phyloP scores from a whole-genome alignment of 2,329 filamentous ascomycete genomes.

The Periglandula ipomoeae region DNA sequence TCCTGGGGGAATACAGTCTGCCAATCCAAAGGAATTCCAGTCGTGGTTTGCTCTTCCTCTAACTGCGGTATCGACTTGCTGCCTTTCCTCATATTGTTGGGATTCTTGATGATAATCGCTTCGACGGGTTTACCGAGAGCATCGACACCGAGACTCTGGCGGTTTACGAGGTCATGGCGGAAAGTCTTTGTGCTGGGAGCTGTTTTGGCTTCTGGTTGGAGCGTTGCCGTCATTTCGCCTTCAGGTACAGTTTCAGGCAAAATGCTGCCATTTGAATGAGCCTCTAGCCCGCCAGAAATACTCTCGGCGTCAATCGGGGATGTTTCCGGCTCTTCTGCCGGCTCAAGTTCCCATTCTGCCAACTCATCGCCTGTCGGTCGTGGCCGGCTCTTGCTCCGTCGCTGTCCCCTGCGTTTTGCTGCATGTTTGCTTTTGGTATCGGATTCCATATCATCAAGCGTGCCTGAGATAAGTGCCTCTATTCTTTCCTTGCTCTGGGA shows the following conservation, averaged over 20 bases:
- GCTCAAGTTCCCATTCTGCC: constrained; percentile 9
- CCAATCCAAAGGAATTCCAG: constrained; percentile 19
- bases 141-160: constrained; percentile 20
- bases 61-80: constrained; percentile 12
- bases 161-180: constrained; percentile 18
- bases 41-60: constrained; percentile 10
- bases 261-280: neutral
- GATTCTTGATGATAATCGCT: constrained; percentile 38
- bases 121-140: constrained; percentile 29
- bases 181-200: constrained; percentile 6
- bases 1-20: constrained; percentile 20
- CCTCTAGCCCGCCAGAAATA: neutral
- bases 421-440: neutral
- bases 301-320: neutral
- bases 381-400: constrained; percentile 3
- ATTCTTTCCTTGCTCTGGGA: constrained; percentile 15
- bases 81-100: constrained; percentile 19
- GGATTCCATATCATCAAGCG: neutral
- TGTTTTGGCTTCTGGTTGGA: neutral
- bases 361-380: constrained; percentile 4
- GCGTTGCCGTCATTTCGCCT: neutral
- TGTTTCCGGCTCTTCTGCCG: neutral
- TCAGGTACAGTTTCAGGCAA: neutral
- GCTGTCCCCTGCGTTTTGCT: neutral
- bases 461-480: constrained; percentile 16